These are phyloP conservation scores for Mycena chlorophos DNA, from an alignment of 768 basidiomycete species.

Conservation along the genomic window DNA sequence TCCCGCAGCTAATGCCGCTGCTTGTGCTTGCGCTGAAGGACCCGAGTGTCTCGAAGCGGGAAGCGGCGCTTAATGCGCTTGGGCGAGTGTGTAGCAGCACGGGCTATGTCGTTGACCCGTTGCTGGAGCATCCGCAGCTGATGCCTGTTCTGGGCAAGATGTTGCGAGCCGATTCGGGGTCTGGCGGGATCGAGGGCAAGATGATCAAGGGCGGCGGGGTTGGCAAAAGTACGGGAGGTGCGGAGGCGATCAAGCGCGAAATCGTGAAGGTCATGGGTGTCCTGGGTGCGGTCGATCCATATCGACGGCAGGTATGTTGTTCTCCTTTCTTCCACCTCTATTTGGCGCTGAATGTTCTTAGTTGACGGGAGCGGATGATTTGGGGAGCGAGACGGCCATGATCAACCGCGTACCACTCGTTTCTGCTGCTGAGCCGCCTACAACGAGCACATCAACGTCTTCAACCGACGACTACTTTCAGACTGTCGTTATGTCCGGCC, in stretches of 20 bases:
- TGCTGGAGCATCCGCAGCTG: constrained; percentile 89
- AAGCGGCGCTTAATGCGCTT: constrained; percentile 92
- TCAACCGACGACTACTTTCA: constrained; percentile 94
- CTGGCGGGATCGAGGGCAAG: not conserved
- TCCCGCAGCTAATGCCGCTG: constrained; percentile 88
- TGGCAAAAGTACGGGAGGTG: not conserved
- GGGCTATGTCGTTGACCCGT: constrained; percentile 91
- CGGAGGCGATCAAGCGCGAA: constrained; percentile 73
- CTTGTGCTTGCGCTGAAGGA: constrained; percentile 88
- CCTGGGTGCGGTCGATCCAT: constrained; percentile 94
- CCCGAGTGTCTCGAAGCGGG: constrained; percentile 81
- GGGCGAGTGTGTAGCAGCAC: constrained; percentile 96
- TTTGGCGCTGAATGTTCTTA: constrained; percentile 22
- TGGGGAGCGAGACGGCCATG: constrained; percentile 57
- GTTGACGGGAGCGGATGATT: constrained; percentile 62
- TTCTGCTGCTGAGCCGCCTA: constrained; percentile 38
- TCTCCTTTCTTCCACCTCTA: not conserved
- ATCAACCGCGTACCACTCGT: constrained; percentile 69
- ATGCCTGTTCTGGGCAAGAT: constrained; percentile 82
- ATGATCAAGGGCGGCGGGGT: not conserved
- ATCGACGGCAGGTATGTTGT: constrained; percentile 76
- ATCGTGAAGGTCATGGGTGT: constrained; percentile 95
- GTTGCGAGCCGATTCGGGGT: constrained; percentile 64
- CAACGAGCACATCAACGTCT: constrained; percentile 49
- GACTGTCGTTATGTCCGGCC: constrained; percentile 87